Evolutionary conservation across 345 rosid genomes (phyloP).

Genomic region (Eucalyptus pumila): DNA sequence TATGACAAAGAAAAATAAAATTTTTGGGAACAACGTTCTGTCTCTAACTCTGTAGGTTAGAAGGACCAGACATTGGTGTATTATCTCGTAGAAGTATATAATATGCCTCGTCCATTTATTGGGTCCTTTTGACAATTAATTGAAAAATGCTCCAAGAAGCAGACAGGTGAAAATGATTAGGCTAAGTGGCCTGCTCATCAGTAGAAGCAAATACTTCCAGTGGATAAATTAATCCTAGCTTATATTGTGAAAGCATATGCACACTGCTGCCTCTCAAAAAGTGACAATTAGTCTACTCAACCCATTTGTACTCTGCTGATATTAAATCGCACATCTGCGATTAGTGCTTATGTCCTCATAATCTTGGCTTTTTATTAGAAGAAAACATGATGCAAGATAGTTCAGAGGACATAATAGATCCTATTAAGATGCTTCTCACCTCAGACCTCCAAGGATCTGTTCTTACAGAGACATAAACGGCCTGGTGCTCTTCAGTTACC

Average conservation of each 20-base stretch:
- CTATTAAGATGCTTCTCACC: slow-evolving; percentile 33
- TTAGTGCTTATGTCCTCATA: neutral
- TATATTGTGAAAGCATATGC: neutral
- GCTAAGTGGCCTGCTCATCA: neutral
- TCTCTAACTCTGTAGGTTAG: neutral
- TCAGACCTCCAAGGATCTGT: slow-evolving; percentile 64
- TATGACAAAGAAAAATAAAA: neutral
- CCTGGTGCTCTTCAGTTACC: slow-evolving; percentile 90
- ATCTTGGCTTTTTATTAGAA: neutral
- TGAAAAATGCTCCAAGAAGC: neutral
- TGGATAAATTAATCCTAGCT: neutral
- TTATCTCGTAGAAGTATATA: neutral
- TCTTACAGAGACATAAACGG: slow-evolving; percentile 82
- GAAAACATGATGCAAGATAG: neutral
- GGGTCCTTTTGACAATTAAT: neutral
- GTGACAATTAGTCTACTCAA: neutral
- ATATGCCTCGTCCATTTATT: neutral
- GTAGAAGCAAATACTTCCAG: neutral
- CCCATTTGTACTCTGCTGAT: neutral
- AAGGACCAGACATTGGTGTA: neutral
- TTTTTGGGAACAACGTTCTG: neutral
- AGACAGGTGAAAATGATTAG: neutral
- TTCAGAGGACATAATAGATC: neutral
- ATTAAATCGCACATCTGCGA: neutral
- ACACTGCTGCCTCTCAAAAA: neutral